Conservation (phyloP, 768 basidiomycete genomes). For the Rubroboletus satanas region DNA sequence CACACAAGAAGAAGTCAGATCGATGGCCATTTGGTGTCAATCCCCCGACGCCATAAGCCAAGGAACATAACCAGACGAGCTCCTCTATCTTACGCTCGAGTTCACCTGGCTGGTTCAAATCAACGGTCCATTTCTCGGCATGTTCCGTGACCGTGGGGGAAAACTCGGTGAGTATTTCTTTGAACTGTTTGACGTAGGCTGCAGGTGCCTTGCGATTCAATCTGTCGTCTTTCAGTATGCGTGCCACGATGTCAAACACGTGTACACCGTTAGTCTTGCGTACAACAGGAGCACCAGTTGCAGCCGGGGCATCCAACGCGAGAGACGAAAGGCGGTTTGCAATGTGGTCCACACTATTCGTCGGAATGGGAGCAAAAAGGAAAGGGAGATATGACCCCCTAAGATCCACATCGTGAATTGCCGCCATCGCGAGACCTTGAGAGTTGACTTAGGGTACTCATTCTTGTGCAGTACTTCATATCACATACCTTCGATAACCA, state of each 20-base stretch:
- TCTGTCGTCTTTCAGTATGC: conserved; percentile 46
- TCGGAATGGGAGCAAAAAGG: conserved; percentile 3
- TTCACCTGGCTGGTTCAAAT: conserved; percentile 33
- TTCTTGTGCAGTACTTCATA: background rate
- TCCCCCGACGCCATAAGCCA: conserved; percentile 58
- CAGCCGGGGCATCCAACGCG: background rate
- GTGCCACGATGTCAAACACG: conserved; percentile 48
- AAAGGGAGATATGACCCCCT: conserved; percentile 29
- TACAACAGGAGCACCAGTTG: background rate
- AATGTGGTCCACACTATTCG: conserved; percentile 1
- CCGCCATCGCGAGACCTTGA: conserved; percentile 24
- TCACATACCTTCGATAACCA: conserved; percentile 55
- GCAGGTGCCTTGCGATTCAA: conserved; percentile 14
- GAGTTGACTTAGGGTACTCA: background rate
- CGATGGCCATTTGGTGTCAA: conserved; percentile 47
- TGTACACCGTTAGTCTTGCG: conserved; percentile 15
- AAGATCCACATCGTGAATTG: conserved; percentile 33
- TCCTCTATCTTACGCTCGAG: conserved; percentile 59
- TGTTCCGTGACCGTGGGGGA: conserved; percentile 7
- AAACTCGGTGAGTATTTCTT: background rate
- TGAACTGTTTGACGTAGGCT: conserved; percentile 23
- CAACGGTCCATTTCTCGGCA: conserved; percentile 42
- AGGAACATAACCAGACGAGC: conserved; percentile 48
- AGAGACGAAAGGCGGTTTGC: conserved; percentile 4
- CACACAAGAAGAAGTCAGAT: conserved; percentile 50